Evolutionary conservation across 805 yeast species (phyloP).

Genomic region (Sungouiella thailandica): DNA sequence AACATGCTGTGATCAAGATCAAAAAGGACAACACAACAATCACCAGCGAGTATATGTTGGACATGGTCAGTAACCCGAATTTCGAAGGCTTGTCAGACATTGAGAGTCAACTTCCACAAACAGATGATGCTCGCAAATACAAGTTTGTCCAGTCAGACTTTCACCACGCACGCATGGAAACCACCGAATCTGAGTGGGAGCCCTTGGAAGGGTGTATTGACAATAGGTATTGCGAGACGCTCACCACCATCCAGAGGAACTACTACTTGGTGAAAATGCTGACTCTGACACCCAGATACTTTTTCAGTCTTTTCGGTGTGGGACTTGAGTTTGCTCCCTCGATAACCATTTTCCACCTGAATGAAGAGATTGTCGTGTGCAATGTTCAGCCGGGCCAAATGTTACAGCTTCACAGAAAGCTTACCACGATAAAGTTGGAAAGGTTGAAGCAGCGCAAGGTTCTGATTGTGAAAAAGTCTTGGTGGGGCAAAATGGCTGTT

Average conservation of each 20-base stretch:
- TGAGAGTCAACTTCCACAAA: background rate
- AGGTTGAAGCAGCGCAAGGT: background rate
- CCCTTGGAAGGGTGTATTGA: conserved; percentile 12
- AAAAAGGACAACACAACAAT: conserved; percentile 7
- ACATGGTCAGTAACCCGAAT: conserved; percentile 1
- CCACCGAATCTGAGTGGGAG: conserved; percentile 1
- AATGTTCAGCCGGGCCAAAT: conserved; percentile 9
- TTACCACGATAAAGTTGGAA: background rate
- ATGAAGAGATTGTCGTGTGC: conserved; percentile 7
- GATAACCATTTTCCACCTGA: background rate
- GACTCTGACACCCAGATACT: conserved; percentile 5
- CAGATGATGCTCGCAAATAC: background rate
- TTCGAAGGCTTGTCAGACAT: background rate
- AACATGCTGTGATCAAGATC: conserved; percentile 5
- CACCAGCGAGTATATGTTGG: background rate
- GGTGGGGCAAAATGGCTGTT: background rate
- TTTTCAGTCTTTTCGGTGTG: conserved; percentile 3
- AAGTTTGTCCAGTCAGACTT: conserved; percentile 5
- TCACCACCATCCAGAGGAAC: conserved; percentile 6
- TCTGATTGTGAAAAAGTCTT: background rate
- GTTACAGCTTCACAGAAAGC: conserved; percentile 8
- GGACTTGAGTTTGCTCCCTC: background rate
- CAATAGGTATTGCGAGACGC: conserved; percentile 10
- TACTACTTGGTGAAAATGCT: too few relatives aligned
- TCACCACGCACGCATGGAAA: background rate